Evolutionary conservation across 352 stramenopile species (phyloP).

Genomic region (Globisporangium solare): DNA sequence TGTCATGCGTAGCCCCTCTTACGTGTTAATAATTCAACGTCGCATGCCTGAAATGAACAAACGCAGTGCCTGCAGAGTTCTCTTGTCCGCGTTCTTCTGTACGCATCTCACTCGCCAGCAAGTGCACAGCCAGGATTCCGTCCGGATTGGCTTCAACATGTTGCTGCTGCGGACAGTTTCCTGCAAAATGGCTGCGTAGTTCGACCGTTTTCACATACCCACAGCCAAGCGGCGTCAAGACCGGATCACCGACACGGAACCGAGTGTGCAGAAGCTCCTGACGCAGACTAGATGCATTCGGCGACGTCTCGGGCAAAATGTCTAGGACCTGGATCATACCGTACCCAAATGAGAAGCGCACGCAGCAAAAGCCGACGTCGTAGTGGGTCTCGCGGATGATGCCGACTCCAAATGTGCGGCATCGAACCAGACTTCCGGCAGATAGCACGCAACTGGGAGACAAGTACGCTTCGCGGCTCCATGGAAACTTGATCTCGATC

Average conservation of each 20-base stretch:
- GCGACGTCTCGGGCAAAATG: slow-evolving; percentile 34
- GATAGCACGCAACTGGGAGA: slow-evolving; percentile 42
- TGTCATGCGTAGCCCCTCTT: background rate
- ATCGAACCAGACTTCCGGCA: slow-evolving; percentile 43
- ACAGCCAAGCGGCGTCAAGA: slow-evolving; percentile 69
- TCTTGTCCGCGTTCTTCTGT: slow-evolving; percentile 1
- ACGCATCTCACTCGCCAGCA: slow-evolving; percentile 10
- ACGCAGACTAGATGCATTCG: slow-evolving; percentile 23
- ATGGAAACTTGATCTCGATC: slow-evolving; percentile 71
- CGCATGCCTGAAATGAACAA: slow-evolving; percentile 12
- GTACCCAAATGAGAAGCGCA: slow-evolving; percentile 66
- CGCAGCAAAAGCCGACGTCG: slow-evolving; percentile 42
- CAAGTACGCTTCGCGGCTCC: slow-evolving; percentile 55
- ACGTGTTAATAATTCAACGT: slow-evolving; percentile 13
- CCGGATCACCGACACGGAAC: slow-evolving; percentile 46
- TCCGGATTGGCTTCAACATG: slow-evolving; percentile 3
- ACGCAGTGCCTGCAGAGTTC: slow-evolving; percentile 6
- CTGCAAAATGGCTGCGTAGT: background rate
- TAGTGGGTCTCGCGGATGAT: slow-evolving; percentile 65
- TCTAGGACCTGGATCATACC: slow-evolving; percentile 54
- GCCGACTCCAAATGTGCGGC: slow-evolving; percentile 44
- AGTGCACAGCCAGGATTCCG: slow-evolving; percentile 7
- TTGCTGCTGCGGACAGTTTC: background rate
- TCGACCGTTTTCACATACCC: slow-evolving; percentile 36
- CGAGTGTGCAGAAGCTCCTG: slow-evolving; percentile 17